Evolutionary conservation across 352 stramenopile species (phyloP).

Genomic region (Pythium grandisporangium): DNA sequence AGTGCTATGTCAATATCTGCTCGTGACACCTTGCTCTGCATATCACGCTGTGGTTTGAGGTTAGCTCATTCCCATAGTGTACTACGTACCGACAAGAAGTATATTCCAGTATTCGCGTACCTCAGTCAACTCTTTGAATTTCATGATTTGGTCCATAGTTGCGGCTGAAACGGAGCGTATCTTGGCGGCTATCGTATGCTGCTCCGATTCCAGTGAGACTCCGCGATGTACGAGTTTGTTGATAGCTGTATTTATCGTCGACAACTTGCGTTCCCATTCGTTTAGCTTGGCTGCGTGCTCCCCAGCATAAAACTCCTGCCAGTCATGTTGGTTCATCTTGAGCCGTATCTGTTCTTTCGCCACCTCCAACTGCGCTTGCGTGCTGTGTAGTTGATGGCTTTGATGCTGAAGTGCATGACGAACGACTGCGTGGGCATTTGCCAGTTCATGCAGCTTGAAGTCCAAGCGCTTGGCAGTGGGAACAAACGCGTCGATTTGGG

Average conservation of each 20-base stretch:
- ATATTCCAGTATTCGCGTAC: no score
- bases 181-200: conserved; percentile 12
- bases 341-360: background rate
- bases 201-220: conserved; percentile 9
- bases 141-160: no score
- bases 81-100: no score
- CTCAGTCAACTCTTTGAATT: no score
- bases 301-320: conserved; percentile 1
- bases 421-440: no score
- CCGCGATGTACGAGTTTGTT: conserved; percentile 11
- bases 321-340: conserved; percentile 3
- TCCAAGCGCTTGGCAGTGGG: conserved; percentile 23
- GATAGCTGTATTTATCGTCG: background rate
- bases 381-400: no score
- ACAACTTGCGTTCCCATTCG: background rate
- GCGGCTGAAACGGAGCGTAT: conserved; percentile 4
- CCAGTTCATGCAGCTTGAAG: no score
- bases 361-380: no score
- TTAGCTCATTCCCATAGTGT: no score
- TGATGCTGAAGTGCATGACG: no score
- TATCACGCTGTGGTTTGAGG: no score
- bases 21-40: no score
- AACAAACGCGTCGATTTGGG: conserved; percentile 46
- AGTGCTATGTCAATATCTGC: background rate
- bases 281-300: background rate